A percentile compares a stretch with the other conserved stretches of the same genome.
Evolutionary conservation across 108 stramenopile genomes (phyloP).

Genomic region (Fragilariopsis cylindrus): DNA sequence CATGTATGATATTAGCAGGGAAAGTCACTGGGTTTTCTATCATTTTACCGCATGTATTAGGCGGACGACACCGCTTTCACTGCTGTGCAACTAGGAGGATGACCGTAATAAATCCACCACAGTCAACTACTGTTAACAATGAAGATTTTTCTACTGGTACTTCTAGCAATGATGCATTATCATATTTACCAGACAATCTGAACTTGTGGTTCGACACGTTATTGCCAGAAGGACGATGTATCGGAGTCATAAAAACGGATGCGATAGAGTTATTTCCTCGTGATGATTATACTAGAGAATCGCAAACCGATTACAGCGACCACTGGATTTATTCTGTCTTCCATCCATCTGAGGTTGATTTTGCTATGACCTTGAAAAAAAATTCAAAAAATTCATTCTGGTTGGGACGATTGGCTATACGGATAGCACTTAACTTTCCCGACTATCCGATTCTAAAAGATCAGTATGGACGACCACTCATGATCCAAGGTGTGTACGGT

Average conservation of each 20-base stretch:
- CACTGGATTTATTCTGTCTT: constrained; percentile 46
- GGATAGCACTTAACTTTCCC: constrained; percentile 46
- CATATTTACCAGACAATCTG: neutral
- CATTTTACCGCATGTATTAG: too few species aligned
- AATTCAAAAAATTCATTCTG: constrained; percentile 49
- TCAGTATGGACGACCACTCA: constrained; percentile 60
- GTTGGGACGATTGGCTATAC: constrained; percentile 78
- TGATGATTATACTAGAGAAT: neutral
- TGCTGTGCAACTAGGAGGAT: too few species aligned
- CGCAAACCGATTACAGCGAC: constrained; percentile 6
- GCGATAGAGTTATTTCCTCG: neutral
- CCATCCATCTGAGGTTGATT: constrained; percentile 67
- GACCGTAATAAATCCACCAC: too few species aligned
- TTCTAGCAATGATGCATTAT: neutral
- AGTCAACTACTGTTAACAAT: too few species aligned
- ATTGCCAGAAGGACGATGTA: constrained; percentile 55
- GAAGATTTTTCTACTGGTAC: too few species aligned
- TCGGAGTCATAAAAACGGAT: constrained; percentile 34
- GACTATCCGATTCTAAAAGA: constrained; percentile 64
- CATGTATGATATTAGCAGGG: too few species aligned
- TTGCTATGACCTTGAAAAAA: constrained; percentile 43
- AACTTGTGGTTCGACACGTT: constrained; percentile 29
- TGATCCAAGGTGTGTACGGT: constrained; percentile 32
- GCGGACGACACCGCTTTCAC: too few species aligned
- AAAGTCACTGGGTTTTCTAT: too few species aligned